Base-by-base conservation (phyloP, 257 asterid genomes). In the Ligustrum vulgare region DNA sequence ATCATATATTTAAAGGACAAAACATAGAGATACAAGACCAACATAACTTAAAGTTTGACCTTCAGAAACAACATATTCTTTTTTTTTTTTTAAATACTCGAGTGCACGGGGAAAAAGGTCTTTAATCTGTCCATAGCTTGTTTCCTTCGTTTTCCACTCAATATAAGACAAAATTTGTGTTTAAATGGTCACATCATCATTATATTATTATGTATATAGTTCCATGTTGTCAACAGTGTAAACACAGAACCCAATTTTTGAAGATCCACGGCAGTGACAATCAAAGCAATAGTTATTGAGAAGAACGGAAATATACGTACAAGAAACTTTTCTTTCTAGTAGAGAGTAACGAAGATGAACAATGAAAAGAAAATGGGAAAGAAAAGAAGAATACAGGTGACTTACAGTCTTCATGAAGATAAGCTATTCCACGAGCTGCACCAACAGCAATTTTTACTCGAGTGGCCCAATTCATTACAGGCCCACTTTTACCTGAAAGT, bases 341-440 rank as follows among this genome's bases (percentile, higher is more conserved):
- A 67, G 45, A 72, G 16, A 77, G 62, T 31, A 23, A 63, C 39
- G n/a, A 41, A 10, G 34, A 6, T 71, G 22, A 32, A 62, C 16
- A 47, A 28, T 23, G 58, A 16, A 18, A 18, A 51, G 11, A 34
- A 36, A 79, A 62, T 62, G 67, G 31, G 13, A 45, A 67, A 71
- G 18, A 45, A 32, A 78, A 65, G 43, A 75, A 60, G 64, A 69
- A 72, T 34, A 37, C n/a, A 64, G 74, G 74, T 37, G 78, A 45
- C 86, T 84, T 86, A 91, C 96, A 91, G 74, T 93, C 96, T 83
- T 91, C 98, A 67, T 93, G 97, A 72, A 93, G 96, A 87, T 90
- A 90, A 73, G 96, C 92, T 73, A 93, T 78, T 84, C 98, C 97
- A 74, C 97, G 86, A 87, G 91, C 91, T 58, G 87, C 89, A 72